phyloP scores from a whole-genome alignment of 495 filamentous ascomycete species.

The Choiromyces venosus region DNA sequence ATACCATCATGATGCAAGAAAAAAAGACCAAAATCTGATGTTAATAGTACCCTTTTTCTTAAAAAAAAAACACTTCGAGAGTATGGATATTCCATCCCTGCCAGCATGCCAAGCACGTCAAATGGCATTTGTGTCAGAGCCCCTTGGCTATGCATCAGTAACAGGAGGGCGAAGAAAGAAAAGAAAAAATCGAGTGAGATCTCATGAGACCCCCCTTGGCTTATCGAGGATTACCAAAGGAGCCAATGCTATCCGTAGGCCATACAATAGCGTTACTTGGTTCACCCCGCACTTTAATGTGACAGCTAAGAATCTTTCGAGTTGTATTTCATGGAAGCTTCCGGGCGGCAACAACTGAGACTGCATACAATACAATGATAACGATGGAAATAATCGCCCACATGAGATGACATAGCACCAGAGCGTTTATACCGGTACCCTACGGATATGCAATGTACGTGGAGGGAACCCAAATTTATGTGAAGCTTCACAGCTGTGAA shows the following conservation, averaged over 20 bases:
- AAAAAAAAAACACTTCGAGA: neutral
- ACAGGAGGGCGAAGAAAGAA: neutral
- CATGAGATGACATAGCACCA: neutral
- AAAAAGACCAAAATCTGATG: neutral
- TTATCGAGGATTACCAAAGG: neutral
- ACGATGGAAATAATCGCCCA: neutral
- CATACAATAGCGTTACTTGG: neutral
- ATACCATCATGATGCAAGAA: neutral
- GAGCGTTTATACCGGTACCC: neutral
- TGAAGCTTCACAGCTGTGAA: neutral
- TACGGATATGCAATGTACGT: neutral
- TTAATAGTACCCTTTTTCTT: neutral
- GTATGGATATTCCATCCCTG: neutral
- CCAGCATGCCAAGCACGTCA: neutral
- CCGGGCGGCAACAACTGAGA: neutral
- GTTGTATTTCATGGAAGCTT: neutral
- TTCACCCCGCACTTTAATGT: neutral
- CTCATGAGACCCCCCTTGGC: neutral
- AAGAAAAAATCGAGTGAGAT: neutral
- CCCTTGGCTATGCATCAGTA: neutral
- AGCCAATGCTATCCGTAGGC: neutral
- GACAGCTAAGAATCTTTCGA: neutral
- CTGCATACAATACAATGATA: neutral
- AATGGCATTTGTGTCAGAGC: neutral
- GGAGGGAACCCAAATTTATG: neutral